Evolutionary conservation across 495 filamentous ascomycete species (phyloP).

Genomic region (Lichenothelia convexa): DNA sequence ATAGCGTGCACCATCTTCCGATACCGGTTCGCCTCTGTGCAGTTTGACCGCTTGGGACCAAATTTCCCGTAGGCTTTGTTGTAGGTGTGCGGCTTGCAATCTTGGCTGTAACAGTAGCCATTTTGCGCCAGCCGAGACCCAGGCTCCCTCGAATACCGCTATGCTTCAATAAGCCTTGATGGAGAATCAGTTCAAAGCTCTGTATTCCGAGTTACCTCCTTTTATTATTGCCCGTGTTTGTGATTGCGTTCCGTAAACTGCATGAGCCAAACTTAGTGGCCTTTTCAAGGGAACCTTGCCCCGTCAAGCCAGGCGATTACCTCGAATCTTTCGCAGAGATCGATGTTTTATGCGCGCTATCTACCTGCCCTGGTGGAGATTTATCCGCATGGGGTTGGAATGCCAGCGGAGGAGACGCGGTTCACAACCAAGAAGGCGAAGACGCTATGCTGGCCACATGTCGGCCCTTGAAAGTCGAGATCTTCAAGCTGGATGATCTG

Average conservation of each 20-base stretch:
- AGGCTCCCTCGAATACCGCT: no score
- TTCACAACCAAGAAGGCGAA: conserved; percentile 42
- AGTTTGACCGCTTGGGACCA: no score
- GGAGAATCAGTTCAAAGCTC: no score
- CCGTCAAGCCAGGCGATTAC: conserved; percentile 43
- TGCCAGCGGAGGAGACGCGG: conserved; percentile 33
- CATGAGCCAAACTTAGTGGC: neutral
- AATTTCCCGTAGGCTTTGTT: no score
- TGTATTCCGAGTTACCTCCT: neutral
- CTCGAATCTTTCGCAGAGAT: conserved; percentile 67
- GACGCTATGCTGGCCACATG: conserved; percentile 51
- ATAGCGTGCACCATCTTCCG: no score
- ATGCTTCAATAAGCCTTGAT: no score
- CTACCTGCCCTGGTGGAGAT: conserved; percentile 43
- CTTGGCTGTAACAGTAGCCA: no score
- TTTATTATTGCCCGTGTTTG: neutral
- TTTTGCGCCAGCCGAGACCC: no score
- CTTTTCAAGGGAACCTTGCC: conserved; percentile 33
- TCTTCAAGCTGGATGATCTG: conserved; percentile 40
- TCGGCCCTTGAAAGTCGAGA: conserved; percentile 52
- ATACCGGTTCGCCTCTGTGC: no score
- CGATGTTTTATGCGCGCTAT: conserved; percentile 56
- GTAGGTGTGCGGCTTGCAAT: no score
- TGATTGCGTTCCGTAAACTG: neutral
- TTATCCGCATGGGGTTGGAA: conserved; percentile 61